Percentiles rank a stretch among this genome's conserved stretches.
Conservation (phyloP, 805 yeast species). For the Naumovozyma castellii region DNA sequence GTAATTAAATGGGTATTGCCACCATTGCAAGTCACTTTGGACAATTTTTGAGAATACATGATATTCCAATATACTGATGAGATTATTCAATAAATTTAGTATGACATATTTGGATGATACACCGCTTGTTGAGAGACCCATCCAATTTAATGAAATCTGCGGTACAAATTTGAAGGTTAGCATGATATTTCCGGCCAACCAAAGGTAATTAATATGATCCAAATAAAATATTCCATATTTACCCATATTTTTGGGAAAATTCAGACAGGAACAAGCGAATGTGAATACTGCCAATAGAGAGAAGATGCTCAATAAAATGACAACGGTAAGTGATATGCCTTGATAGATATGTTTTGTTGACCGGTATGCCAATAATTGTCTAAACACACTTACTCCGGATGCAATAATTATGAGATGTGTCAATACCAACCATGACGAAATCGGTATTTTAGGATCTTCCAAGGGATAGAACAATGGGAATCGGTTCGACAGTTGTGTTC, state of each 20-base stretch:
- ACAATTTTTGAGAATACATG: too few species aligned
- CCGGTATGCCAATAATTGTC: slow-evolving; percentile 25
- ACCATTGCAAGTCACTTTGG: slow-evolving; percentile 5
- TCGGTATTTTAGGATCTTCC: slow-evolving; percentile 10
- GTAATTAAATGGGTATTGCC: slow-evolving; percentile 18
- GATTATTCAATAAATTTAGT: background rate
- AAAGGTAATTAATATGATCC: slow-evolving; percentile 35
- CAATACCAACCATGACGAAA: slow-evolving; percentile 16
- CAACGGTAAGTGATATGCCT: slow-evolving; percentile 23
- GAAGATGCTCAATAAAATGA: background rate
- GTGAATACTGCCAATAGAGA: slow-evolving; percentile 8
- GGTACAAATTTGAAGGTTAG: slow-evolving; percentile 30
- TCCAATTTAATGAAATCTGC: slow-evolving; percentile 35
- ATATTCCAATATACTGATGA: background rate
- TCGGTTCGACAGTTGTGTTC: slow-evolving; percentile 24
- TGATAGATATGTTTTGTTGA: slow-evolving; percentile 32
- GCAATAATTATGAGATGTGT: slow-evolving; percentile 12
- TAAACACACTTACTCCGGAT: slow-evolving; percentile 8
- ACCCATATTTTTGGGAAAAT: slow-evolving; percentile 18
- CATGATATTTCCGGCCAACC: slow-evolving; percentile 29
- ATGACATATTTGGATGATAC: slow-evolving; percentile 20
- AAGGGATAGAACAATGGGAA: slow-evolving; percentile 29
- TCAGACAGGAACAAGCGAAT: slow-evolving; percentile 12
- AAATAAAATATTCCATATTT: slow-evolving; percentile 28
- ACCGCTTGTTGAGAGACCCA: slow-evolving; percentile 28